Base-by-base conservation (phyloP, 345 rosid genomes). In the Viola odorata region DNA sequence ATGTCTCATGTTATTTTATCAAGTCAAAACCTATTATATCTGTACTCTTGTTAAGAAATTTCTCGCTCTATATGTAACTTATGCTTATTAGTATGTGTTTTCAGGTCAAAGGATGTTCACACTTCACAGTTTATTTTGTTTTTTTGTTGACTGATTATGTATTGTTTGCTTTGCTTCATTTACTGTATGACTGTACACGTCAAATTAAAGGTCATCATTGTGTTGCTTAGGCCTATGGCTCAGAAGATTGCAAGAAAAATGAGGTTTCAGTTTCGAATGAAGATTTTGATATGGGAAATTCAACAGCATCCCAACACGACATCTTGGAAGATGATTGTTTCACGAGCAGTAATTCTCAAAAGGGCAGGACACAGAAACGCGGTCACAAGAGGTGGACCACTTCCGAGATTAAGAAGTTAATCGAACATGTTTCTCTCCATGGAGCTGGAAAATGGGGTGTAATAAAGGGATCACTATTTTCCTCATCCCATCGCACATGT, bases 401-500 rank as follows among this genome's bases (percentile, higher is more conserved):
- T 55, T 41, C 57, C 1, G 80, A 77, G 74, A 76, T 72, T 60
- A 57, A 42, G 63, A 77, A 69, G 47, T 57, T 77, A 57, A 62
- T 77, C 12, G 77, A 72, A 41, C 77, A 77, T 45, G 71, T 77
- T 57, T 54, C 80, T 52, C 50, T 39, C 37, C 47, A 41, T 39
- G 80, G 77, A 62, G 73, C 61, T 40, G 77, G 80, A 41, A 77
- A 73, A 60, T 77, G 80, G 77, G 61, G 74, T 23, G 65, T 69
- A 48, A 77, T 77, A 48, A 77, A 77, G 69, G 55, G 63, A 62
- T 59, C 58, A 8, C 62, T 61, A 7, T 76, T 76, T 60, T 17
- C 80, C 32, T 72, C 74, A 8, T 55, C 71, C 53, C 66, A 68
- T 58, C 80, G 76, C 52, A 72, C 80, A 38, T 65, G 77, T 10